These are phyloP conservation scores for Plectosphaerella plurivora DNA, from an alignment of 2,329 filamentous ascomycete genomes.

Conservation along the genomic window DNA sequence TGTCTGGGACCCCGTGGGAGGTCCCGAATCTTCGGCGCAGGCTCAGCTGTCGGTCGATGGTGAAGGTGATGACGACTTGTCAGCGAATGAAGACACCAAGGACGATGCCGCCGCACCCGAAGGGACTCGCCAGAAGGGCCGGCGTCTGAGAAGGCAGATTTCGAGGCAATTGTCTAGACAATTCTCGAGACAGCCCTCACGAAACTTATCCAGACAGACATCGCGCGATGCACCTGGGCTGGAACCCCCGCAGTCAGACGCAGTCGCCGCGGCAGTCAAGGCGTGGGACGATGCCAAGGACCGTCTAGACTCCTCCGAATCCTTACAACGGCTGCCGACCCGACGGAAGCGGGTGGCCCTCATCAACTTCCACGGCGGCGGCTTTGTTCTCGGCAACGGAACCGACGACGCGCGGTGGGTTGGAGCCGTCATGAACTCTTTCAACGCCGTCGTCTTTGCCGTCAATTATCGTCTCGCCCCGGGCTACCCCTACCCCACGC, in stretches of 20 bases:
- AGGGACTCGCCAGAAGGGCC: no score
- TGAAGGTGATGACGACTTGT: no score
- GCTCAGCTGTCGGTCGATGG: background rate
- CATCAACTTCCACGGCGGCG: slow-evolving; percentile 64
- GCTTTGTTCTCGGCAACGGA: slow-evolving; percentile 58
- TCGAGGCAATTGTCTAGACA: slow-evolving; percentile 20
- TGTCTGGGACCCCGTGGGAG: slow-evolving; percentile 32
- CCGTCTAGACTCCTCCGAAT: background rate
- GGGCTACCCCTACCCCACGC: slow-evolving; percentile 58
- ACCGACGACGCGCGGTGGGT: slow-evolving; percentile 62
- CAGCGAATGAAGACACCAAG: background rate
- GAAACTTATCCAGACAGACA: slow-evolving; percentile 5
- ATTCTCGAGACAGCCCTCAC: slow-evolving; percentile 4
- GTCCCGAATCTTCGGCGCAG: background rate
- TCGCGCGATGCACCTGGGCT: no score
- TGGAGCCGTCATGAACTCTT: slow-evolving; percentile 42
- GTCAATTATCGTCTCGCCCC: slow-evolving; percentile 68
- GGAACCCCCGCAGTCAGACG: slow-evolving; percentile 31
- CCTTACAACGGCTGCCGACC: background rate
- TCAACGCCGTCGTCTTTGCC: slow-evolving; percentile 56
- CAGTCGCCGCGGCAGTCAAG: slow-evolving; percentile 58
- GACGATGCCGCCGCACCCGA: background rate
- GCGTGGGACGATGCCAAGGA: background rate
- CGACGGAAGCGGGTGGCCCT: slow-evolving; percentile 42
- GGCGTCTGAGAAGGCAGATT: slow-evolving; percentile 7